Percentiles rank a stretch among this genome's conserved stretches.
phyloP scores from a whole-genome alignment of 306 rosid genomes.

The Citrullus colocynthis region DNA sequence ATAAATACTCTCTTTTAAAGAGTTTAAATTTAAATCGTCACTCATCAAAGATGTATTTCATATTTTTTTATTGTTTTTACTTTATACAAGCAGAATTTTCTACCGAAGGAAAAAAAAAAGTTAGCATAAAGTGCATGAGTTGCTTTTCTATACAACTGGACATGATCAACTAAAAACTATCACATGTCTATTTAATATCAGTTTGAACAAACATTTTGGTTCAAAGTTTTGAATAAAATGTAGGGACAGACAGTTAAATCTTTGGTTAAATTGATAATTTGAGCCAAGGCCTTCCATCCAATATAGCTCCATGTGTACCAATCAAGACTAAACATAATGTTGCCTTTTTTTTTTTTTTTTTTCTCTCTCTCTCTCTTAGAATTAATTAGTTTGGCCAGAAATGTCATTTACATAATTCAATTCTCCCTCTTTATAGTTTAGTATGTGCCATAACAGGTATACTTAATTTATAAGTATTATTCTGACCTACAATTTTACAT shows the following conservation, averaged over 20 bases:
- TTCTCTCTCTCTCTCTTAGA: too few species aligned
- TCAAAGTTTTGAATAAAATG: background rate
- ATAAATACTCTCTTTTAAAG: too few species aligned
- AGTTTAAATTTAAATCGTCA: too few species aligned
- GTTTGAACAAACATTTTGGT: background rate
- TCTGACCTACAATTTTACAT: too few species aligned
- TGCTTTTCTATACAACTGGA: background rate
- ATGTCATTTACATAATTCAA: background rate
- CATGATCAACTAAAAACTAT: background rate
- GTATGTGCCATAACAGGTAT: too few species aligned
- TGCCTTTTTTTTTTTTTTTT: background rate
- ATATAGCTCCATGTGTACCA: background rate
- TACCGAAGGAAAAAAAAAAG: background rate
- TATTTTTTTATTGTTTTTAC: background rate
- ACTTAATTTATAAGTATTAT: too few species aligned
- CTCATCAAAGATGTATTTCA: too few species aligned
- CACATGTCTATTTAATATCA: background rate
- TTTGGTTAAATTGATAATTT: background rate
- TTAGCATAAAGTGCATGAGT: background rate
- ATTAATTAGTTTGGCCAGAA: too few species aligned
- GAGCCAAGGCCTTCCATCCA: background rate
- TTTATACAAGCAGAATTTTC: too few species aligned
- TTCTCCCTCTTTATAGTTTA: background rate
- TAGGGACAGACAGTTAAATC: background rate
- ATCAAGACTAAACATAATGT: background rate